Conservation (phyloP, 2,329 filamentous ascomycete genomes). For the Sporothrix luriei region DNA sequence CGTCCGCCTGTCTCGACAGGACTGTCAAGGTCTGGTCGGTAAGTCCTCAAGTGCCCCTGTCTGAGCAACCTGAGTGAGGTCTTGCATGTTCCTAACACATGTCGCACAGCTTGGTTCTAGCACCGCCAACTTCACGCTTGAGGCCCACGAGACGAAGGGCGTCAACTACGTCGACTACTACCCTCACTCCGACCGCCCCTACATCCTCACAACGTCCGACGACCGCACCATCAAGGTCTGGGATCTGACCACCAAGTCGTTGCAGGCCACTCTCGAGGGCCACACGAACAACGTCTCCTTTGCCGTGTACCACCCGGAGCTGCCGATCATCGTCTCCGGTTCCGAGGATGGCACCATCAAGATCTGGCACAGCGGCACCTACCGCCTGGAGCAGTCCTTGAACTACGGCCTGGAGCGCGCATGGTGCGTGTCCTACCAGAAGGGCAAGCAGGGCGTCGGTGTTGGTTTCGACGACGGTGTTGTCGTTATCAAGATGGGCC, state of each 20-base stretch:
- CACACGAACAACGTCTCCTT: constrained; percentile 99
- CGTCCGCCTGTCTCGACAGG: constrained; percentile 90
- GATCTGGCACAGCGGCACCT: constrained; percentile 98
- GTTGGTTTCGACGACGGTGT: constrained; percentile 98
- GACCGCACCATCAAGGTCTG: constrained; percentile 97
- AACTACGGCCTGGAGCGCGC: constrained; percentile 95
- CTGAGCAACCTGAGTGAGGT: background rate
- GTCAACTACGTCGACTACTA: constrained; percentile 97
- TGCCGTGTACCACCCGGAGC: constrained; percentile 94
- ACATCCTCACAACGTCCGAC: constrained; percentile 94
- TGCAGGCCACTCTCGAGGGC: constrained; percentile 94
- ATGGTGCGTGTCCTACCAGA: constrained; percentile 96
- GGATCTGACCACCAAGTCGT: constrained; percentile 98
- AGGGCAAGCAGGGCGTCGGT: constrained; percentile 89
- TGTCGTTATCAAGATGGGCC: constrained; percentile 95
- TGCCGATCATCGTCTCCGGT: constrained; percentile 95
- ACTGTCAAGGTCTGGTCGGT: constrained; percentile 69
- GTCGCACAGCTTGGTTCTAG: constrained; percentile 73
- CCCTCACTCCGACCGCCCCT: constrained; percentile 73
- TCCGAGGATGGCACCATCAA: constrained; percentile 97
- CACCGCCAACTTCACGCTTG: constrained; percentile 94
- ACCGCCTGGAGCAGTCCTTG: constrained; percentile 90
- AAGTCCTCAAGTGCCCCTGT: background rate
- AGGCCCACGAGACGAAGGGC: constrained; percentile 95
- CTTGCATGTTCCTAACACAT: background rate